A percentile compares a stretch with the other conserved stretches of the same genome.
phyloP scores from a whole-genome alignment of 441 rosid species.

The Arabidopsis lyrata region DNA sequence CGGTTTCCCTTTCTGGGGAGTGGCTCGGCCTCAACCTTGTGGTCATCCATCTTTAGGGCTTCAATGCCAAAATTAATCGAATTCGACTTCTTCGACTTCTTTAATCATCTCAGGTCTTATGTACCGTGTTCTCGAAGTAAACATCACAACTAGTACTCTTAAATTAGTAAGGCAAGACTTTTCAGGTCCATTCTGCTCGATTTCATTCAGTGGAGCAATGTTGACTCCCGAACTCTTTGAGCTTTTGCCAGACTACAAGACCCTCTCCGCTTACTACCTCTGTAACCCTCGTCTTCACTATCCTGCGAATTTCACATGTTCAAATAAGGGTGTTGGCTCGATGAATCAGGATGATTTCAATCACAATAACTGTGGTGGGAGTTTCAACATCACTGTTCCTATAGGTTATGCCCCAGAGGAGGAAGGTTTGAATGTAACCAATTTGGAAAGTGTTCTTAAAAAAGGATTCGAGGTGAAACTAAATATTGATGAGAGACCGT shows the following conservation, averaged over 20 bases:
- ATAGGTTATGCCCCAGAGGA: background rate
- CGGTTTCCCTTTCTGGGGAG: conserved; percentile 49
- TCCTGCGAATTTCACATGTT: conserved; percentile 10
- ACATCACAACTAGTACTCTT: background rate
- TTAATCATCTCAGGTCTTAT: background rate
- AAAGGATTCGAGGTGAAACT: background rate
- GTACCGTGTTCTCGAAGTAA: conserved; percentile 11
- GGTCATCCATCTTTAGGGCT: conserved; percentile 43
- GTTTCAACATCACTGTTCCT: conserved; percentile 38
- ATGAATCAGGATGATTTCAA: background rate
- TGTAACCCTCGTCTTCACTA: background rate
- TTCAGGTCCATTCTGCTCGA: background rate
- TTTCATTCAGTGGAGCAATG: background rate
- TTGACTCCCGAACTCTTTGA: conserved; percentile 33
- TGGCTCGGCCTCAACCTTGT: conserved; percentile 3
- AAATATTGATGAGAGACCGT: background rate
- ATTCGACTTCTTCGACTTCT: background rate
- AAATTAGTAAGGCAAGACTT: conserved; percentile 30
- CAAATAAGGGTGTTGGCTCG: background rate
- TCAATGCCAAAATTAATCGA: background rate
- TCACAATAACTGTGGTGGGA: background rate
- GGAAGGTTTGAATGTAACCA: background rate
- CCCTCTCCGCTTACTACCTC: conserved; percentile 18
- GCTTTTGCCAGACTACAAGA: conserved; percentile 6
- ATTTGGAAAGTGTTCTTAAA: background rate